A percentile compares a stretch with the other conserved stretches of the same genome.
phyloP scores from a whole-genome alignment of 2,329 filamentous ascomycete species.

The Phymatotrichopsis omnivora region DNA sequence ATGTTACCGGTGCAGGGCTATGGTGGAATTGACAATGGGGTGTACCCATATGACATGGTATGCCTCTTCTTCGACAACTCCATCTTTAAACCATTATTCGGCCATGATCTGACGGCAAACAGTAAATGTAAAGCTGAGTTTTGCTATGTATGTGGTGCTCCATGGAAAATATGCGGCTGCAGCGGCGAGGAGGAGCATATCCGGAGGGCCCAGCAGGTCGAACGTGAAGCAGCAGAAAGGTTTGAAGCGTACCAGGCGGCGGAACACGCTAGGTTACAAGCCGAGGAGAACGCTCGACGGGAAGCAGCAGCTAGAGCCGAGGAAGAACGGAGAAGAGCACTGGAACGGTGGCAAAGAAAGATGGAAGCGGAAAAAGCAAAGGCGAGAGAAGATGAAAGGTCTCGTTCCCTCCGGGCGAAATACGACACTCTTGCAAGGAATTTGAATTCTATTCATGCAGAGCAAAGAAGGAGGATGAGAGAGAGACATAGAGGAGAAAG shows the following conservation, averaged over 20 bases:
- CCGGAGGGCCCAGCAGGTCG: background rate
- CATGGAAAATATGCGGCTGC: constrained; percentile 45
- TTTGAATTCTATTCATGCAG: background rate
- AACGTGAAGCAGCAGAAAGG: background rate
- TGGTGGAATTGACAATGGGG: constrained; percentile 70
- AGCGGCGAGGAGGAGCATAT: background rate
- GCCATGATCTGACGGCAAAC: constrained; percentile 34
- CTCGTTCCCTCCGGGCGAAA: constrained; percentile 2
- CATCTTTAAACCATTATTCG: background rate
- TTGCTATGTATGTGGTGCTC: constrained; percentile 70
- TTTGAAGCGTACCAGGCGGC: background rate
- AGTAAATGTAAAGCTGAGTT: constrained; percentile 69
- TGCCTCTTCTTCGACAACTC: background rate
- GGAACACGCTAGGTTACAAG: too few species aligned
- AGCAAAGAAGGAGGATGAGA: background rate
- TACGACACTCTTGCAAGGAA: background rate
- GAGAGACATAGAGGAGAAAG: background rate
- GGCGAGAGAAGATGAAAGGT: background rate
- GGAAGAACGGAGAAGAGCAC: background rate
- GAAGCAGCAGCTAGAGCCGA: too few species aligned
- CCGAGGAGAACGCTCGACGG: too few species aligned
- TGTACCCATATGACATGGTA: constrained; percentile 67
- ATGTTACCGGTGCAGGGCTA: constrained; percentile 60
- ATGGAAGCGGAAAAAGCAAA: background rate
- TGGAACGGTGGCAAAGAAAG: constrained; percentile 5